Percentiles rank a stretch among this genome's conserved stretches.
phyloP scores from a whole-genome alignment of 1,139 yeast genomes.

The Geotrichum klebahnii region DNA sequence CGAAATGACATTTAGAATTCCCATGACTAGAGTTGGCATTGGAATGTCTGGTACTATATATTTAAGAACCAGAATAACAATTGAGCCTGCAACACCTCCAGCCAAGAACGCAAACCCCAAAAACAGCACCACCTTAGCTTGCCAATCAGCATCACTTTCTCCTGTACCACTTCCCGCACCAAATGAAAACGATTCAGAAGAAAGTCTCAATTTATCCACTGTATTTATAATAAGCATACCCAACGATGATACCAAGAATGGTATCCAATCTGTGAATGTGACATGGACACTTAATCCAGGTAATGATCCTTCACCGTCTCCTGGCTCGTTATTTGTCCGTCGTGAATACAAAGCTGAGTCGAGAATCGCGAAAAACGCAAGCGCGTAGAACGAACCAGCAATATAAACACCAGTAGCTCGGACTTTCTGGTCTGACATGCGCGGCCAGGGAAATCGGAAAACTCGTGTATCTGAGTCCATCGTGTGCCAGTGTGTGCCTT shows the following conservation, averaged over 20 bases:
- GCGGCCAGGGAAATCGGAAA: slow-evolving; percentile 34
- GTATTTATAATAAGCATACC: slow-evolving; percentile 92
- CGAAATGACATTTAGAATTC: slow-evolving; percentile 81
- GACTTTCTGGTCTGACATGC: slow-evolving; percentile 57
- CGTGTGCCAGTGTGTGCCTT: no score
- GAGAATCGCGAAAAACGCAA: slow-evolving; percentile 84
- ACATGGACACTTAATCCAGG: slow-evolving; percentile 83
- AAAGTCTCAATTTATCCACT: slow-evolving; percentile 76
- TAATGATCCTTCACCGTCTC: no score
- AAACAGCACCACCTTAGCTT: slow-evolving; percentile 86
- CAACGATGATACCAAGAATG: slow-evolving; percentile 77
- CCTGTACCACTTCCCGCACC: no score
- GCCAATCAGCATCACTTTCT: slow-evolving; percentile 73
- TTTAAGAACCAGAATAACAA: slow-evolving; percentile 80
- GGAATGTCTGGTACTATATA: slow-evolving; percentile 72
- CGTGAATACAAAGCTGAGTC: slow-evolving; percentile 85
- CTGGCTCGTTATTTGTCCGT: no score
- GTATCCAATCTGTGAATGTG: slow-evolving; percentile 87
- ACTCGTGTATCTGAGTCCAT: slow-evolving; percentile 21
- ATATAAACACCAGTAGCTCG: slow-evolving; percentile 71
- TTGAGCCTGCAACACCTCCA: slow-evolving; percentile 89
- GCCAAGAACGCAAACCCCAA: slow-evolving; percentile 89
- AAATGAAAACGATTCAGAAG: slow-evolving; percentile 52
- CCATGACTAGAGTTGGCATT: slow-evolving; percentile 93
- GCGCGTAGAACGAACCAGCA: slow-evolving; percentile 73